Base-by-base conservation (phyloP, 1,284 basidiomycete genomes). In the Rhodotorula sp. region DNA sequence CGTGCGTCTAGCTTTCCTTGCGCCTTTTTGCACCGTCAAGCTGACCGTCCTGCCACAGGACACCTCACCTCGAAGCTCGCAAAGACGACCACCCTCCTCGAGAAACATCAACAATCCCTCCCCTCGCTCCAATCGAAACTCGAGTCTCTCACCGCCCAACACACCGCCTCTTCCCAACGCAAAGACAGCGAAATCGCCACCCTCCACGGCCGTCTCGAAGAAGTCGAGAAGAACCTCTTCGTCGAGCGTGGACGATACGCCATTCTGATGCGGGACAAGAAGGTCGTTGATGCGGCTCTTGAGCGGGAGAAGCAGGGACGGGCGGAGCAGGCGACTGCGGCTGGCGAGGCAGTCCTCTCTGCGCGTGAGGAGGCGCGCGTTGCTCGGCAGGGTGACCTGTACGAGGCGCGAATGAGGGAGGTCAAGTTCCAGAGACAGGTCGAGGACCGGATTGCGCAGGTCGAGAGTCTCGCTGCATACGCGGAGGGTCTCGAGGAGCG, bases 41-140 rank as follows among this genome's bases (percentile, higher is more conserved):
- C 28, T 62, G 18, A 34, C 51, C 16, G 20, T 10, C n/a, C 30
- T 44, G 0, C 46, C 20, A 10, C 48, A 72, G 68, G 68, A 20
- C 67, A 68, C 53, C 56, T 71, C 37, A 60, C 69, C 6, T 59
- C 69, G 0, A 67, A 65, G 15, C 59, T 73, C 52, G 53, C 64
- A 16, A 67, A 62, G 47, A 54, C 72, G 40, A 53, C 66, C 28
- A 48, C 69, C 26, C 56, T 71, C 11, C 57, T 69, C n/a, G 31
- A 60, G 22, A 73, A 73, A 37, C 67, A 71, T 52, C 64, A 69
- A 55, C 44, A 69, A 13, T 53, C 64, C 5, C 63, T 73, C n/a
- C 72, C 72, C 1, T 58, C 66, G 7, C 67, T 73, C 28, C 69
- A 73, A 47, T 56, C 69, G 22, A 65, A 73, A 58, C 61, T 73